Evolutionary conservation across 768 basidiomycete genomes (phyloP).

Genomic region (Leccinum sublutescens): DNA sequence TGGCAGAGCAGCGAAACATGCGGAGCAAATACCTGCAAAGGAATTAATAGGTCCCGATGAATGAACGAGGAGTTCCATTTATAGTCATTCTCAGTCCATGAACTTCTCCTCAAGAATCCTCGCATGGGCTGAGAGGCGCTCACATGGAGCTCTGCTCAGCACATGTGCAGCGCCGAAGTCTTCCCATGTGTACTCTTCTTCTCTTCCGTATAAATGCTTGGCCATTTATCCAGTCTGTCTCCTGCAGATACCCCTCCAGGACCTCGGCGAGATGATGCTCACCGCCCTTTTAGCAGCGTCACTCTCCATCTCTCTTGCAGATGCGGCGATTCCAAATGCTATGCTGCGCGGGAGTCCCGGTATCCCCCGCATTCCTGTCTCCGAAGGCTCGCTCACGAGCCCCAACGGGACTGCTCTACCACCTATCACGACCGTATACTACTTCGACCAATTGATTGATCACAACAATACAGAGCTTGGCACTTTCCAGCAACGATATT

Average conservation of each 20-base stretch:
- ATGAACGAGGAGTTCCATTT: background rate
- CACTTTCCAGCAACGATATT: conserved; percentile 77
- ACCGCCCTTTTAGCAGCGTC: conserved; percentile 8
- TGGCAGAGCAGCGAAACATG: background rate
- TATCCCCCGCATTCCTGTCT: conserved; percentile 15
- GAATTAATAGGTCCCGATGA: background rate
- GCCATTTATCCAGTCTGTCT: background rate
- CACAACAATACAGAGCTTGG: conserved; percentile 56
- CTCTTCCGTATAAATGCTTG: background rate
- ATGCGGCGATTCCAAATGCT: conserved; percentile 22
- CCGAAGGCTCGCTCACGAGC: conserved; percentile 11
- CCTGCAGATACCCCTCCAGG: background rate
- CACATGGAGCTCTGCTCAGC: background rate
- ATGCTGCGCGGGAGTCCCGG: conserved; percentile 23
- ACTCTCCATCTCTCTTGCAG: conserved; percentile 11
- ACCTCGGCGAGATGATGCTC: conserved; percentile 14
- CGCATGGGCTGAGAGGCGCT: background rate
- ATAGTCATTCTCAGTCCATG: background rate
- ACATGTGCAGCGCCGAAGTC: background rate
- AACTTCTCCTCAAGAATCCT: background rate
- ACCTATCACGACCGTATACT: conserved; percentile 29
- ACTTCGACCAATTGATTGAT: conserved; percentile 38
- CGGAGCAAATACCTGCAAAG: background rate
- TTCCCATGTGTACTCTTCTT: background rate
- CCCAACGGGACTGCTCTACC: conserved; percentile 28